phyloP scores from a whole-genome alignment of 768 basidiomycete species.

The Tephrocybe sp. region DNA sequence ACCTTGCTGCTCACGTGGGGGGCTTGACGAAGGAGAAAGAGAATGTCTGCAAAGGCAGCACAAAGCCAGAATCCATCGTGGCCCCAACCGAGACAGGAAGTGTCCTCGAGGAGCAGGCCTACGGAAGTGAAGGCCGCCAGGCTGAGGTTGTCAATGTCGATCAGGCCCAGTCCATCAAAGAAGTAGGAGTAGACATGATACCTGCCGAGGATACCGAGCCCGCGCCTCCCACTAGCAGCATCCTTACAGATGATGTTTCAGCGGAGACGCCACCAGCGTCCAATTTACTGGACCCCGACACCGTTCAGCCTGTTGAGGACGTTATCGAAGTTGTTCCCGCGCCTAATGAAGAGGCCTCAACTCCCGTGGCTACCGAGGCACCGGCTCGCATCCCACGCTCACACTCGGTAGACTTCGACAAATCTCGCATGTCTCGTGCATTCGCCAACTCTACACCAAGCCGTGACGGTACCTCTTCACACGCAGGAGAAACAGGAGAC shows the following conservation, averaged over 20 bases:
- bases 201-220: slow-evolving; percentile 14
- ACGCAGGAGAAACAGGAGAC: slow-evolving; percentile 65
- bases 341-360: slow-evolving; percentile 15
- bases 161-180: slow-evolving; percentile 33
- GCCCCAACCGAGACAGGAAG: slow-evolving; percentile 20
- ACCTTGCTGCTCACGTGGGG: slow-evolving; percentile 72
- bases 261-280: slow-evolving; percentile 11
- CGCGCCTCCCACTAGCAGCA: neutral
- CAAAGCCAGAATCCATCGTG: slow-evolving; percentile 15
- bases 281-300: slow-evolving; percentile 5
- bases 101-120: slow-evolving; percentile 27
- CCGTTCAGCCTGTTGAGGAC: slow-evolving; percentile 4
- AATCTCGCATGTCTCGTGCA: slow-evolving; percentile 56
- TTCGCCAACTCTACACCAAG: slow-evolving; percentile 53
- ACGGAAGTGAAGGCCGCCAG: slow-evolving; percentile 36
- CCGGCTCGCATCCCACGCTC: slow-evolving; percentile 64
- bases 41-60: slow-evolving; percentile 20
- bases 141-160: slow-evolving; percentile 42
- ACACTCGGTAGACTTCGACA: slow-evolving; percentile 80
- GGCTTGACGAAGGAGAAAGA: slow-evolving; percentile 31
- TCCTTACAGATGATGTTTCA: slow-evolving; percentile 8
- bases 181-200: slow-evolving; percentile 23
- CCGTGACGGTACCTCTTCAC: slow-evolving; percentile 55
- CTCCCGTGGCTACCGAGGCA: slow-evolving; percentile 19
- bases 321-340: slow-evolving; percentile 1